Conservation (phyloP, 2,329 filamentous ascomycete species). For the Botrytis squamosa region DNA sequence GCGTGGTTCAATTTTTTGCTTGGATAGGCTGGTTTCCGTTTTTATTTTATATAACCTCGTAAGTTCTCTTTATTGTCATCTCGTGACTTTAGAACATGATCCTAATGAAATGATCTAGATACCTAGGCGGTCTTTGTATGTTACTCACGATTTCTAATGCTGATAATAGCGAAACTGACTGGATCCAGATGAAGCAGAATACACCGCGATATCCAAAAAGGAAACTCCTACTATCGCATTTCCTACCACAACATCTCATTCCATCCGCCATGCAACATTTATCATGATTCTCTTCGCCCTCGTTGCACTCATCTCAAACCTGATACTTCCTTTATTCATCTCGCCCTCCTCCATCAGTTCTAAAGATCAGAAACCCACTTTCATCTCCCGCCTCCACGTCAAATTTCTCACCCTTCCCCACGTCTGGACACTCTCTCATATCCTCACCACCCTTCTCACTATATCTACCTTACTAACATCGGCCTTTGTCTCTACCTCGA, state of each 20-base stretch:
- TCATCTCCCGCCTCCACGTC: background rate
- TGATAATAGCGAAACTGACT: background rate
- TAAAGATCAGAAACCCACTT: background rate
- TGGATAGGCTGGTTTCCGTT: slow-evolving; percentile 42
- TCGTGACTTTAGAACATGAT: background rate
- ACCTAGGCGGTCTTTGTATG: slow-evolving; percentile 21
- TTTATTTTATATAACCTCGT: slow-evolving; percentile 40
- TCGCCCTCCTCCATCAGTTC: background rate
- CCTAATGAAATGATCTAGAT: slow-evolving; percentile 16
- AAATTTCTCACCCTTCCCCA: slow-evolving; percentile 14
- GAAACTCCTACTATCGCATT: background rate
- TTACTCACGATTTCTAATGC: background rate
- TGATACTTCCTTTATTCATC: slow-evolving; percentile 15
- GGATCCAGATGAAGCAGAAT: slow-evolving; percentile 15
- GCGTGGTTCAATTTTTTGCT: slow-evolving; percentile 36
- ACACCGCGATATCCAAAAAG: slow-evolving; percentile 15
- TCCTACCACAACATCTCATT: slow-evolving; percentile 4
- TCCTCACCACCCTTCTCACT: slow-evolving; percentile 14
- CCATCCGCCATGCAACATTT: slow-evolving; percentile 20
- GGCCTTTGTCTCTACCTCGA: slow-evolving; percentile 1
- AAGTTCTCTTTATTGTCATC: background rate
- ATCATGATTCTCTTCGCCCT: slow-evolving; percentile 19
- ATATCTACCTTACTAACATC: slow-evolving; percentile 13
- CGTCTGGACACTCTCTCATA: slow-evolving; percentile 16
- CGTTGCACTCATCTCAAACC: slow-evolving; percentile 15